A percentile compares a stretch with the other conserved stretches of the same genome.
Conservation (phyloP, 208 protist species). For the Leishmania turanica region DNA sequence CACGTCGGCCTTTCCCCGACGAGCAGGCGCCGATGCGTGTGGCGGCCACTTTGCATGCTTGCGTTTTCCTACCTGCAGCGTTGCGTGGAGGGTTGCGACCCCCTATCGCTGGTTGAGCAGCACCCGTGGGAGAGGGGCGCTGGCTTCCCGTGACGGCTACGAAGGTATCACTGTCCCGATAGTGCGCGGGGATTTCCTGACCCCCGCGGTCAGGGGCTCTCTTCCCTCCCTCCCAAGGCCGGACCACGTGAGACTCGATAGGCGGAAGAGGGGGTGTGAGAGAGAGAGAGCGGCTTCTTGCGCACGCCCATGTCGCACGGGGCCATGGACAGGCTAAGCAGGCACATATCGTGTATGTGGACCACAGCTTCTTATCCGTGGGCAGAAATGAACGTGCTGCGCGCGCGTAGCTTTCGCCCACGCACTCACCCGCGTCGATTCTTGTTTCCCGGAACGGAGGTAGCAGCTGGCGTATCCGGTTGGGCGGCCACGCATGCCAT, state of each 20-base stretch:
- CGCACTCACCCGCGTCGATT: not conserved
- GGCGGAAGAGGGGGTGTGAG: not conserved
- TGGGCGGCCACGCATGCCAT: not conserved
- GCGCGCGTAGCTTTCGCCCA: not conserved
- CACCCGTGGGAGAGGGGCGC: too few relatives aligned
- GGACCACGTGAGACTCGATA: not conserved
- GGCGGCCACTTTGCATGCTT: too few relatives aligned
- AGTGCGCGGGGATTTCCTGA: too few relatives aligned
- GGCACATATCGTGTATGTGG: not conserved
- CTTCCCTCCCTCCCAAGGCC: not conserved
- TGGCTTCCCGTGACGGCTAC: too few relatives aligned
- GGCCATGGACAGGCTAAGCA: not conserved
- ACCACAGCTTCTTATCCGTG: not conserved
- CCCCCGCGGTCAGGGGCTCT: not conserved
- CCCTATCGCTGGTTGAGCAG: too few relatives aligned
- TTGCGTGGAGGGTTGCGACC: too few relatives aligned
- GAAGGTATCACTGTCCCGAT: too few relatives aligned
- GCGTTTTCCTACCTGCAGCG: too few relatives aligned
- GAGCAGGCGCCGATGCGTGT: too few relatives aligned
- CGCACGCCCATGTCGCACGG: not conserved
- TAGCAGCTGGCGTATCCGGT: not conserved
- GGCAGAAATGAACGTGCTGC: not conserved
- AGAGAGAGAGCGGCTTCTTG: not conserved
- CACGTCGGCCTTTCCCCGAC: too few relatives aligned
- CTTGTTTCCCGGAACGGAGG: not conserved